phyloP scores from a whole-genome alignment of 768 basidiomycete species.

The Boletellus ananiceps region DNA sequence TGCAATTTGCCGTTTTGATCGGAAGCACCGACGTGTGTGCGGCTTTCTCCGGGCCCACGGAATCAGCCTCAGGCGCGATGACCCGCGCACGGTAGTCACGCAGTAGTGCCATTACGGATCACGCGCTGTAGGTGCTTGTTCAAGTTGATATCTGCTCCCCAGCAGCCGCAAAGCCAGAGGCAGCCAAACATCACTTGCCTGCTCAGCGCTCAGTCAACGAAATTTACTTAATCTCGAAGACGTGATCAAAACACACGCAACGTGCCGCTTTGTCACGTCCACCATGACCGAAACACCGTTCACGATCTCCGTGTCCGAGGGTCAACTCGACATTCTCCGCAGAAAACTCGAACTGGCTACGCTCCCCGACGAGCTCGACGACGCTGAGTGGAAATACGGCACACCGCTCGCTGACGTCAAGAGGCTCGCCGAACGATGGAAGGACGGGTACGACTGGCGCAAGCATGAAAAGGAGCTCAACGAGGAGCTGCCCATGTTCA shows the following conservation, averaged over 20 bases:
- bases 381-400: constrained; percentile 49
- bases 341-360: constrained; percentile 44
- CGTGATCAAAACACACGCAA: no score
- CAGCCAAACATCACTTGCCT: no score
- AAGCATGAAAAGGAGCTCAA: constrained; percentile 49
- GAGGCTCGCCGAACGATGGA: constrained; percentile 48
- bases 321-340: constrained; percentile 36
- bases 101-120: no score
- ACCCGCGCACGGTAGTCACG: no score
- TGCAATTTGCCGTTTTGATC: background rate
- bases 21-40: background rate
- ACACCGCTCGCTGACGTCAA: constrained; percentile 45
- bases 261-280: no score
- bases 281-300: constrained; percentile 39
- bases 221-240: no score
- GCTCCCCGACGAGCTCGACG: constrained; percentile 56
- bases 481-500: constrained; percentile 51
- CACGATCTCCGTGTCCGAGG: constrained; percentile 44
- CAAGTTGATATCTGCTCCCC: no score
- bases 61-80: no score
- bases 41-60: no score
- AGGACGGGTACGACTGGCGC: constrained; percentile 52
- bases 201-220: no score
- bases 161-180: no score
- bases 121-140: no score